Conservation (phyloP, 345 rosid species). For the Lumnitzera littorea region DNA sequence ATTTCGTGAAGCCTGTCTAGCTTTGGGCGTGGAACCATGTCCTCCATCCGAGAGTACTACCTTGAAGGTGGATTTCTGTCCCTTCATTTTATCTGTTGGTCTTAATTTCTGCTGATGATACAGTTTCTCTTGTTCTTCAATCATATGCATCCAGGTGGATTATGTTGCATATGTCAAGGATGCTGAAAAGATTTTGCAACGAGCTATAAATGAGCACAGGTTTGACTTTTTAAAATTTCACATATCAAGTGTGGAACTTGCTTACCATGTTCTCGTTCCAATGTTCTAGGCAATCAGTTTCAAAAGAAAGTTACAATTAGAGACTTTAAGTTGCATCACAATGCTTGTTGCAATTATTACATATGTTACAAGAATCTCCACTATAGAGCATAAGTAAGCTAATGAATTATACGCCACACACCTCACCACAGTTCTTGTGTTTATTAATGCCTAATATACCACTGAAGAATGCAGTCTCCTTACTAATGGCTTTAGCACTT, state of each 20-base stretch:
- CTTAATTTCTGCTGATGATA: conserved; percentile 4
- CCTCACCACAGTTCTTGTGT: neutral
- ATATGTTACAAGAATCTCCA: too few relatives aligned
- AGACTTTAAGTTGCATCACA: too few relatives aligned
- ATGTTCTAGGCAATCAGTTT: too few relatives aligned
- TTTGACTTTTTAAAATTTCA: conserved; percentile 13
- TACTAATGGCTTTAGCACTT: too few relatives aligned
- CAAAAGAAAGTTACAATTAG: too few relatives aligned
- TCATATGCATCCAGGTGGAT: conserved; percentile 48
- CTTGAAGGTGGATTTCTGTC: conserved; percentile 46
- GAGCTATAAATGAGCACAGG: conserved; percentile 77
- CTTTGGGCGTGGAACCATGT: conserved; percentile 46
- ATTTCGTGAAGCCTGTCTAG: conserved; percentile 77
- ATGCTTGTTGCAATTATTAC: too few relatives aligned
- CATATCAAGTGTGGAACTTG: neutral
- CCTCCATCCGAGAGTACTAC: conserved; percentile 25
- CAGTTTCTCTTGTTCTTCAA: conserved; percentile 8
- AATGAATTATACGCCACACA: too few relatives aligned
- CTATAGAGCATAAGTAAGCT: too few relatives aligned
- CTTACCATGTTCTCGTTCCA: too few relatives aligned
- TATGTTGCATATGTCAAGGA: conserved; percentile 66
- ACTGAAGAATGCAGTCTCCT: too few relatives aligned
- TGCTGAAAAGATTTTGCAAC: conserved; percentile 66
- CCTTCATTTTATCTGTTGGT: conserved; percentile 9
- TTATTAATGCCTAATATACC: neutral